These are phyloP conservation scores for Macrolepiota fuliginosa DNA, from an alignment of 768 basidiomycete species.

Conservation along the genomic window DNA sequence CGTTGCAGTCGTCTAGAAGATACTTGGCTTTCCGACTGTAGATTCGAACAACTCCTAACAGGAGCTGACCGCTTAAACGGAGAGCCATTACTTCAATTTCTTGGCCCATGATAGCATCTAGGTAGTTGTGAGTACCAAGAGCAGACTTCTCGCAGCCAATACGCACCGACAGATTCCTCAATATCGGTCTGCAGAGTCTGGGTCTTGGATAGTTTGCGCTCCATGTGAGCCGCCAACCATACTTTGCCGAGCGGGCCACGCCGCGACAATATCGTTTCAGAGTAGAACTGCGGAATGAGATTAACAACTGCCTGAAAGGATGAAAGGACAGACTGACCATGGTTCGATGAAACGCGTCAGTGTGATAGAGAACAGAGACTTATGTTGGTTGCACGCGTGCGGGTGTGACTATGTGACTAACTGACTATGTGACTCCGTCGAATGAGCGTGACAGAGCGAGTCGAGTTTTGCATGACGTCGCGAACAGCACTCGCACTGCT, in stretches of 20 bases:
- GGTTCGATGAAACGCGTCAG: neutral
- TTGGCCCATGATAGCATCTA: constrained; percentile 91
- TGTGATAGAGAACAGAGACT: neutral
- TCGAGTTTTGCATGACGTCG: constrained; percentile 5
- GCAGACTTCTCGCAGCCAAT: neutral
- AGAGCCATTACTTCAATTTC: constrained; percentile 93
- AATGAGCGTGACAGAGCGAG: neutral
- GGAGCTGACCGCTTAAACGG: constrained; percentile 92
- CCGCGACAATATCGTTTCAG: constrained; percentile 90
- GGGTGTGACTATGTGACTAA: neutral
- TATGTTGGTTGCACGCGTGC: neutral
- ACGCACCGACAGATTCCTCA: constrained; percentile 85
- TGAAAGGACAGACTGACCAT: constrained; percentile 11
- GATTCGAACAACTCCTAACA: constrained; percentile 95
- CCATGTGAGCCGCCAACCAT: constrained; percentile 99
- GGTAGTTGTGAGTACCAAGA: neutral
- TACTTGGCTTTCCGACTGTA: constrained; percentile 99
- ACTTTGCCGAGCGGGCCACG: constrained; percentile 94
- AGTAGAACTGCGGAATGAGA: constrained; percentile 67
- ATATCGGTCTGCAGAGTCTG: constrained; percentile 96
- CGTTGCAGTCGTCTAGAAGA: constrained; percentile 95
- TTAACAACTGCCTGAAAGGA: neutral
- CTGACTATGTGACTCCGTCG: neutral
- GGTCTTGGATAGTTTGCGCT: constrained; percentile 94
- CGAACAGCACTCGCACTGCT: neutral